Conservation (phyloP, 192 early-diverging fungal species). For the Coemansia sp. region DNA sequence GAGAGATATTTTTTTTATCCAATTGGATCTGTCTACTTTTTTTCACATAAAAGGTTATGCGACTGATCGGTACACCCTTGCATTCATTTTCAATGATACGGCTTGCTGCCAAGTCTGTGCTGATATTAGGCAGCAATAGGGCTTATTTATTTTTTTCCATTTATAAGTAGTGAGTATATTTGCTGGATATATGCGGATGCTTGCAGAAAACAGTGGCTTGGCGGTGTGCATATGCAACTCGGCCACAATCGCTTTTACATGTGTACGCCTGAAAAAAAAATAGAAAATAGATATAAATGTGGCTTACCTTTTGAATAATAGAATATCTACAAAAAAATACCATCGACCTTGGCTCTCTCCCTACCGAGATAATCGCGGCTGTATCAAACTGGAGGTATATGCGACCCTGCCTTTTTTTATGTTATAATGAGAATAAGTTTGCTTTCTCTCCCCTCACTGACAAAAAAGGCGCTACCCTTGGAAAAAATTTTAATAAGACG, state of each 20-base stretch:
- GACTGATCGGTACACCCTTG: neutral
- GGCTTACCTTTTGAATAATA: neutral
- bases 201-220: neutral
- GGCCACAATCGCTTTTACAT: slow-evolving; percentile 1
- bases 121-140: neutral
- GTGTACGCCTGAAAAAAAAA: neutral
- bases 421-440: neutral
- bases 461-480: no score
- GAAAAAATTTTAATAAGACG: neutral
- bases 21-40: neutral
- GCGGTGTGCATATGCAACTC: slow-evolving; percentile 2
- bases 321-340: neutral
- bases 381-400: neutral
- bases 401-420: neutral
- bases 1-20: neutral
- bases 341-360: neutral
- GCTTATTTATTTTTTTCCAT: neutral
- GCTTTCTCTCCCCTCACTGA: neutral
- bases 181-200: neutral
- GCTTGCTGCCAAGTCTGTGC: neutral
- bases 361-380: neutral
- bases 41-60: neutral
- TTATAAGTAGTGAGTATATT: neutral
- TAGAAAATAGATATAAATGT: neutral
- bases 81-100: neutral